Percentiles rank a stretch among this genome's conserved stretches.
These are phyloP conservation scores for Udeniomyces megalosporus DNA, from an alignment of 768 basidiomycete genomes.

Conservation along the genomic window DNA sequence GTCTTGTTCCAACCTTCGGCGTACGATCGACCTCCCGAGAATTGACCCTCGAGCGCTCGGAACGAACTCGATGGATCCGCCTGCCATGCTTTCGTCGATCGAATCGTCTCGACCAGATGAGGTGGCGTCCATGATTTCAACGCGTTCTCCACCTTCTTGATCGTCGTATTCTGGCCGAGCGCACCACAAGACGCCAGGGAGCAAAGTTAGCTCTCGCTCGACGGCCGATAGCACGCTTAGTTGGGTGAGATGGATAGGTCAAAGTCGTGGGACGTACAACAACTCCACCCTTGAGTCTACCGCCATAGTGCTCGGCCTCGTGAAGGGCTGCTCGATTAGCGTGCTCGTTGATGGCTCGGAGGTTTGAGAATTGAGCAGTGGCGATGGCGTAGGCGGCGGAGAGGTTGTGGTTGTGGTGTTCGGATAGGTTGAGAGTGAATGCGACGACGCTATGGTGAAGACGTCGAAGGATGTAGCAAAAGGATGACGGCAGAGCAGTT, in stretches of 20 bases:
- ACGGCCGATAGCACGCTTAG: background rate
- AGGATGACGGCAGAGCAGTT: no score
- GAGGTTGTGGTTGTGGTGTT: slow-evolving; percentile 46
- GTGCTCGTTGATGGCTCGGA: slow-evolving; percentile 70
- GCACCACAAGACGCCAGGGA: background rate
- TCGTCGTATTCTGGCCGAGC: background rate
- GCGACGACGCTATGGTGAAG: slow-evolving; percentile 46
- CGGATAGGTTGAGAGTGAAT: slow-evolving; percentile 63
- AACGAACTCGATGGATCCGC: background rate
- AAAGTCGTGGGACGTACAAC: background rate
- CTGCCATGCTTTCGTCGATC: background rate
- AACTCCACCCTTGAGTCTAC: slow-evolving; percentile 39
- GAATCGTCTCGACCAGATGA: no score
- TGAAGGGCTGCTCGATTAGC: slow-evolving; percentile 55
- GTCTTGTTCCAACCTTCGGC: slow-evolving; percentile 10
- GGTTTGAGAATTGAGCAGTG: slow-evolving; percentile 68
- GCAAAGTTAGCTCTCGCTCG: background rate
- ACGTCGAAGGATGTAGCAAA: no score
- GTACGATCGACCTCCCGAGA: slow-evolving; percentile 4
- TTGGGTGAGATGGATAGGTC: background rate
- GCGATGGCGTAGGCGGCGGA: slow-evolving; percentile 65
- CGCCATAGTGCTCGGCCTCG: slow-evolving; percentile 66
- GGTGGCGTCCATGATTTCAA: background rate
- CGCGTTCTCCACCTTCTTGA: slow-evolving; percentile 8
- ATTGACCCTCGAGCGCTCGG: slow-evolving; percentile 1